Conservation (phyloP, 164 flowering plant genomes). For the Berberis thunbergii region DNA sequence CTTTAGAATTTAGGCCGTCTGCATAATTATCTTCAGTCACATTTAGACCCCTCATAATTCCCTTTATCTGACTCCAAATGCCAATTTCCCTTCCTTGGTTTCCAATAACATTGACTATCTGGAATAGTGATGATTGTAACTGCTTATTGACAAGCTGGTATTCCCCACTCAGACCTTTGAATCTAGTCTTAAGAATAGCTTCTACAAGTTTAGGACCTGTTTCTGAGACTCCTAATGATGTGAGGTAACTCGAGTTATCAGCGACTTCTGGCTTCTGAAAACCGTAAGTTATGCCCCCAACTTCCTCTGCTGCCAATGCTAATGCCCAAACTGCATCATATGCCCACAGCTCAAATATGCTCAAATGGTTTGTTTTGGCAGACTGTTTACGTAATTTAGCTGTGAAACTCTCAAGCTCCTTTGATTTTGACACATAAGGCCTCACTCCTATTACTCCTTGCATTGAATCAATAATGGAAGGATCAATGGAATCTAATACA, state of each 20-base stretch:
- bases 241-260: slow-evolving; percentile 10
- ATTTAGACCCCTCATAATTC: slow-evolving; percentile 11
- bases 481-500: slow-evolving; percentile 10
- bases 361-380: neutral
- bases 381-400: slow-evolving; percentile 8
- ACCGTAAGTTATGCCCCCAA: neutral
- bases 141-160: slow-evolving; percentile 30
- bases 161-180: slow-evolving; percentile 30
- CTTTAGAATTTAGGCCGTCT: slow-evolving; percentile 4
- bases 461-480: slow-evolving; percentile 12
- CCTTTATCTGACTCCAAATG: slow-evolving; percentile 25
- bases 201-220: slow-evolving; percentile 21
- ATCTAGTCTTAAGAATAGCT: slow-evolving; percentile 12
- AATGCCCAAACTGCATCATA: slow-evolving; percentile 33
- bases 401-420: slow-evolving; percentile 2
- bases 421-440: slow-evolving; percentile 11
- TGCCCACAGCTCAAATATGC: slow-evolving; percentile 16
- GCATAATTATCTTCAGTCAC: neutral
- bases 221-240: slow-evolving; percentile 19
- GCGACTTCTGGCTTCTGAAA: slow-evolving; percentile 4
- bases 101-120: slow-evolving; percentile 33
- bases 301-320: slow-evolving; percentile 35
- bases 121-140: slow-evolving; percentile 15
- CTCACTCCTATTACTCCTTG: slow-evolving; percentile 17
- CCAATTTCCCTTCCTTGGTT: slow-evolving; percentile 18